Evolutionary conservation across 768 basidiomycete species (phyloP).

Genomic region (Strobilomyces confusus): DNA sequence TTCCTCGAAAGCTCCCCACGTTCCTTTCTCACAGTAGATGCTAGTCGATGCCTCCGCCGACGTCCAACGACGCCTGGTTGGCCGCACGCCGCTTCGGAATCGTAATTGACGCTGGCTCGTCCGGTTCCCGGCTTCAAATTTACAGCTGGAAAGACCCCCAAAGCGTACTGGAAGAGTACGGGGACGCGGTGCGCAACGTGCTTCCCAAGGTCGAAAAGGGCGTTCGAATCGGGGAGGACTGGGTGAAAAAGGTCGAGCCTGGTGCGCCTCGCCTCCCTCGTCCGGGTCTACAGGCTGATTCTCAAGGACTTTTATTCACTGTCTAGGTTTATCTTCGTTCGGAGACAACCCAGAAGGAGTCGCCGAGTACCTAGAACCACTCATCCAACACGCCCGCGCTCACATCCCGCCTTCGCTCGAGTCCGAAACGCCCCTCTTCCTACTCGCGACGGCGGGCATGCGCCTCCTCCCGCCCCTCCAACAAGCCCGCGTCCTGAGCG

Average conservation of each 20-base stretch:
- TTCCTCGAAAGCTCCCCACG: conserved; percentile 18
- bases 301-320: neutral
- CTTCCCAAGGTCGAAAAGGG: conserved; percentile 93
- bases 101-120: conserved; percentile 98
- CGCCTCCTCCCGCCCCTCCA: conserved; percentile 69
- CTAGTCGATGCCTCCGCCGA: conserved; percentile 69
- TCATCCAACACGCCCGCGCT: conserved; percentile 76
- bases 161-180: conserved; percentile 49
- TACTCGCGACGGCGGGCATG: conserved; percentile 98
- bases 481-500: conserved; percentile 67
- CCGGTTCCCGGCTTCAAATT: conserved; percentile 92
- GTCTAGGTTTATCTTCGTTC: conserved; percentile 81
- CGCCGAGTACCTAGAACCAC: conserved; percentile 72
- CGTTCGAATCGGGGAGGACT: conserved; percentile 70
- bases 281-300: neutral
- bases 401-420: conserved; percentile 87
- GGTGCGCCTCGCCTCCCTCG: conserved; percentile 48
- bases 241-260: conserved; percentile 91
- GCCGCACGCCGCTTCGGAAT: conserved; percentile 81
- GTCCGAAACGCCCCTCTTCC: conserved; percentile 81
- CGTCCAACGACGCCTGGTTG: conserved; percentile 69
- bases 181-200: conserved; percentile 44
- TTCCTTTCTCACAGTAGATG: conserved; percentile 26
- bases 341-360: conserved; percentile 65
- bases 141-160: conserved; percentile 94